Percentiles rank a stretch among this genome's conserved stretches.
Evolutionary conservation across 768 basidiomycete species (phyloP).

Genomic region (Russula dissimulans): DNA sequence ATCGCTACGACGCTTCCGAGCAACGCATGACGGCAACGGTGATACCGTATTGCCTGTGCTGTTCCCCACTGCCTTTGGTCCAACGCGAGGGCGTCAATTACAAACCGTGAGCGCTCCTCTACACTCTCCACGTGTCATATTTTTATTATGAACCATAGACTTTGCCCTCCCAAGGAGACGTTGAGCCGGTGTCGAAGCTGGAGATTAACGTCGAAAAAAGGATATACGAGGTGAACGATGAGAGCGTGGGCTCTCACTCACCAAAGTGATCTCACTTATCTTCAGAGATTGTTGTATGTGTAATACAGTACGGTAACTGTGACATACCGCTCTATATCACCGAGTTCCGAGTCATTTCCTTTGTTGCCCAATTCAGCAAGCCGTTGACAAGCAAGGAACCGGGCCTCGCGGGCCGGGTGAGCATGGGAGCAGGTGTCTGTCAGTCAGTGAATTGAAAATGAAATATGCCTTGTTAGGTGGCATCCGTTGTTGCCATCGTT

Average conservation of each 20-base stretch:
- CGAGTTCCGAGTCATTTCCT: too few relatives aligned
- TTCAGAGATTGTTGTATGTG: too few relatives aligned
- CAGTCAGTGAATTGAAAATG: too few relatives aligned
- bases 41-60: background rate
- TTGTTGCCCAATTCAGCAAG: too few relatives aligned
- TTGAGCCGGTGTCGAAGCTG: background rate
- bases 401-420: too few relatives aligned
- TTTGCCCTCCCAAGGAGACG: background rate
- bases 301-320: too few relatives aligned
- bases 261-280: too few relatives aligned
- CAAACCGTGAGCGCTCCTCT: background rate
- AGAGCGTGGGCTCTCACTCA: too few relatives aligned
- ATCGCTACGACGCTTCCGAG: background rate
- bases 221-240: background rate
- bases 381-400: too few relatives aligned
- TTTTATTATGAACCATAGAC: background rate
- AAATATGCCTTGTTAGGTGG: background rate
- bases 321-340: too few relatives aligned
- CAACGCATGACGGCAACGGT: background rate
- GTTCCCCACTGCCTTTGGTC: background rate
- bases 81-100: background rate
- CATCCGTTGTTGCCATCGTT: background rate
- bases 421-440: too few relatives aligned
- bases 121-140: background rate
- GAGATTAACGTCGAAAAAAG: conserved; percentile 7